phyloP scores from a whole-genome alignment of 768 basidiomycete genomes.

The Macrocybe gigantea region DNA sequence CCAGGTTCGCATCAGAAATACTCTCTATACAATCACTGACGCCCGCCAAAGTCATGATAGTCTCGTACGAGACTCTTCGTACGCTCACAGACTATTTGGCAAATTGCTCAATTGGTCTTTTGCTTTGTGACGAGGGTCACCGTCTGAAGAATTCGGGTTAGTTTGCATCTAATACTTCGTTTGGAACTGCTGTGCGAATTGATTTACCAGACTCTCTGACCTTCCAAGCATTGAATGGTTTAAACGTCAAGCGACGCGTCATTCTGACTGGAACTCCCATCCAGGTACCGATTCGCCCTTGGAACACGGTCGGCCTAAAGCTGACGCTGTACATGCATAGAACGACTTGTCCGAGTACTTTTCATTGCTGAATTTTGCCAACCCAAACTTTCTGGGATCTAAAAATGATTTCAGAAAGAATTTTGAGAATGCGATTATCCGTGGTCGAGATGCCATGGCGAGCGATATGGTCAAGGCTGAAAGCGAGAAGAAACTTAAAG shows the following conservation, averaged over 20 bases:
- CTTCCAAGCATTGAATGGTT: slow-evolving; percentile 73
- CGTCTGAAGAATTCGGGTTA: slow-evolving; percentile 91
- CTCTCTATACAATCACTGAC: neutral
- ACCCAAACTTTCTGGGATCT: slow-evolving; percentile 83
- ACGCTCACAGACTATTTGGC: slow-evolving; percentile 72
- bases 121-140: slow-evolving; percentile 98
- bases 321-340: slow-evolving; percentile 27
- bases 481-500: slow-evolving; percentile 87
- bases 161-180: slow-evolving; percentile 1
- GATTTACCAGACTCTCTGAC: slow-evolving; percentile 67
- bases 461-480: slow-evolving; percentile 71
- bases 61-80: slow-evolving; percentile 94
- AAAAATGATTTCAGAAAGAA: slow-evolving; percentile 93
- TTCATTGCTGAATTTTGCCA: slow-evolving; percentile 88
- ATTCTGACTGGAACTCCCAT: slow-evolving; percentile 94
- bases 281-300: slow-evolving; percentile 43
- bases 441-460: slow-evolving; percentile 86
- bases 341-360: slow-evolving; percentile 95
- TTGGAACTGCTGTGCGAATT: neutral
- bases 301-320: slow-evolving; percentile 1
- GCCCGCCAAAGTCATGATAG: slow-evolving; percentile 81
- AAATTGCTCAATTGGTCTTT: slow-evolving; percentile 76
- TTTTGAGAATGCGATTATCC: slow-evolving; percentile 87
- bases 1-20: slow-evolving; percentile 56
- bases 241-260: slow-evolving; percentile 86